Conservation (phyloP, 2,329 filamentous ascomycete species). For the Capronia americana region DNA sequence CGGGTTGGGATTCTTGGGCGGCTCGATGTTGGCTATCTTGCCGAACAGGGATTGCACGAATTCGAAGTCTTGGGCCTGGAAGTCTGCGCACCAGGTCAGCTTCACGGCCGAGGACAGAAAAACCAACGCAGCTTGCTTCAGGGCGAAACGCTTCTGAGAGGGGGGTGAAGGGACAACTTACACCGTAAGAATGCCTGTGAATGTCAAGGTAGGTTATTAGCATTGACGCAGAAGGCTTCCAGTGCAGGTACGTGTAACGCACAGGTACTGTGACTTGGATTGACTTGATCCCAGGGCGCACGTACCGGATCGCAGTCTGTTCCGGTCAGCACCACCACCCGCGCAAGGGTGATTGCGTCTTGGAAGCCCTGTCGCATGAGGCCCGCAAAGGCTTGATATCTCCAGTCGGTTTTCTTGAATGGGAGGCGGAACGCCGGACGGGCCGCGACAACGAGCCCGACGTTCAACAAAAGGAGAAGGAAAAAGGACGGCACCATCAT, state of each 20-base stretch:
- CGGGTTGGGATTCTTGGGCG: neutral
- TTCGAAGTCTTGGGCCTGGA: slow-evolving; percentile 11
- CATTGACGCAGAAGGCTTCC: neutral
- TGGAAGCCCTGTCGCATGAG: slow-evolving; percentile 10
- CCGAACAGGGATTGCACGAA: slow-evolving; percentile 20
- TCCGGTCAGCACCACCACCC: slow-evolving; percentile 11
- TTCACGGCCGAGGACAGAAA: neutral
- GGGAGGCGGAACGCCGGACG: neutral
- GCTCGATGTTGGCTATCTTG: slow-evolving; percentile 15
- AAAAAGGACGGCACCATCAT: neutral
- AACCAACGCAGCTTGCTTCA: neutral
- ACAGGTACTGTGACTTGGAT: neutral
- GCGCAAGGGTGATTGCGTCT: slow-evolving; percentile 23
- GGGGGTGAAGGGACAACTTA: neutral
- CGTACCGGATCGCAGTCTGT: slow-evolving; percentile 19
- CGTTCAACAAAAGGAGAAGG: neutral
- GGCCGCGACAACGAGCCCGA: neutral
- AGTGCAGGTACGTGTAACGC: neutral
- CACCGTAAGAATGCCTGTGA: slow-evolving; percentile 17
- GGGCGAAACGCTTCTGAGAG: neutral
- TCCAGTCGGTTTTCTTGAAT: neutral
- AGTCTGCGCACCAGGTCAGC: slow-evolving; percentile 1
- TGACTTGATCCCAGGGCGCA: neutral
- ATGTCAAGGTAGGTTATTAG: neutral
- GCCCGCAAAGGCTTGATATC: neutral